Base-by-base conservation (phyloP, 495 filamentous ascomycete genomes). In the Zalerion maritima region DNA sequence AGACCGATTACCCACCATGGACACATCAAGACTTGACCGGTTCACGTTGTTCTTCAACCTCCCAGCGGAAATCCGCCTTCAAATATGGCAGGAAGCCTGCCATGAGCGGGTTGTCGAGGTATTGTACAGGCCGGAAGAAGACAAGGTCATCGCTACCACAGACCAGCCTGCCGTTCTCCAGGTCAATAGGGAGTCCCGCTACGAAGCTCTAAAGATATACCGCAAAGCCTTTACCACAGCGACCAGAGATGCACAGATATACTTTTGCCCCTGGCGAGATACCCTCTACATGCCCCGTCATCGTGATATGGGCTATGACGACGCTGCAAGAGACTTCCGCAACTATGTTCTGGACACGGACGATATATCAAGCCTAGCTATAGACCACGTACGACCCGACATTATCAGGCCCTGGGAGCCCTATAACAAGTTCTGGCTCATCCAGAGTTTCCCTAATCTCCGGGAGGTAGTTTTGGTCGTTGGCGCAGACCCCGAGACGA, bases 371-470 rank as follows among this genome's bases (percentile, higher is more conserved):
- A 43, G 51, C 6, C 41, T 69, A 14, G 64, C 62, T 1, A 48
- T 69, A 24, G 64, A 69, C 34, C 55, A 63, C 22, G 60, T 69
- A 17, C 43, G 41, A 14, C 44, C 52, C 14, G 45, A 54, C 15
- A 49, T 69, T 27, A 55, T 59, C 25, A 40, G 61, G 21, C 61
- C 60, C 14, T 69, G 64, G 64, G 64, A 69, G 43, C 53, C 55
- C 1, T 69, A 65, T 35, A 63, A 56, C 43, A 67, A 69, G 43
- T 55, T 59, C 25, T 46, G 44, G 20, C 36, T 65, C 22, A 42
- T 67, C 21, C 47, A 57, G 24, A 52, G 47, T 24, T 67, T 67
- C 25, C 50, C 45, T 1, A 28, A 43, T 2, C 37, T 66, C 13
- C 31, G 51, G 26, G 52, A 63, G 35, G 43, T 58, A 12, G 46